These are phyloP conservation scores for Chionographis japonica DNA, from an alignment of 106 monocot species.

Conservation along the genomic window DNA sequence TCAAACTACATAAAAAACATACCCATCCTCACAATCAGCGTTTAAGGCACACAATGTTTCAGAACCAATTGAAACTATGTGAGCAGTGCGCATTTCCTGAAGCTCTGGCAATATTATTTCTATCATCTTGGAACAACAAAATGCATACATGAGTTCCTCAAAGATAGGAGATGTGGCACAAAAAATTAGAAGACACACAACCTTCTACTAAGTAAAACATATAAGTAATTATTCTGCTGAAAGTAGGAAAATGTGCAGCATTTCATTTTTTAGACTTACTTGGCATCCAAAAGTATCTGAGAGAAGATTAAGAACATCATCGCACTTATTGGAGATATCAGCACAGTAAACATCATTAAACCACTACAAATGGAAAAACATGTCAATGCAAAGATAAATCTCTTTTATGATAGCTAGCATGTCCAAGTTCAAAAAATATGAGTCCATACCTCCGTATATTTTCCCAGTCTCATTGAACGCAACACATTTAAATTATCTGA, in stretches of 20 bases:
- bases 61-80: slow-evolving; percentile 89
- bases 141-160: neutral
- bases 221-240: neutral
- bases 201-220: too few species aligned
- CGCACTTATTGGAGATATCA: slow-evolving; percentile 80
- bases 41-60: slow-evolving; percentile 60
- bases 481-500: slow-evolving; percentile 47
- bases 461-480: slow-evolving; percentile 63
- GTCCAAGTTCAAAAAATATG: slow-evolving; percentile 1
- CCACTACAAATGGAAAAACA: slow-evolving; percentile 59
- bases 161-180: neutral
- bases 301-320: slow-evolving; percentile 65
- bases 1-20: slow-evolving; percentile 7
- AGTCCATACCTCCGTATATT: slow-evolving; percentile 76
- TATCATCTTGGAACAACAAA: slow-evolving; percentile 40
- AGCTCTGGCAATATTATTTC: slow-evolving; percentile 88
- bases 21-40: slow-evolving; percentile 75
- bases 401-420: neutral
- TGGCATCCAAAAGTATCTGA: slow-evolving; percentile 67
- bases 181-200: neutral
- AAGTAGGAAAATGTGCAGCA: neutral
- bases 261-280: slow-evolving; percentile 35
- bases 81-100: slow-evolving; percentile 75
- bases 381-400: slow-evolving; percentile 11
- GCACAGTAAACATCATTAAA: slow-evolving; percentile 79